Evolutionary conservation across 768 basidiomycete genomes (phyloP).

Genomic region (Inosperma sp.): DNA sequence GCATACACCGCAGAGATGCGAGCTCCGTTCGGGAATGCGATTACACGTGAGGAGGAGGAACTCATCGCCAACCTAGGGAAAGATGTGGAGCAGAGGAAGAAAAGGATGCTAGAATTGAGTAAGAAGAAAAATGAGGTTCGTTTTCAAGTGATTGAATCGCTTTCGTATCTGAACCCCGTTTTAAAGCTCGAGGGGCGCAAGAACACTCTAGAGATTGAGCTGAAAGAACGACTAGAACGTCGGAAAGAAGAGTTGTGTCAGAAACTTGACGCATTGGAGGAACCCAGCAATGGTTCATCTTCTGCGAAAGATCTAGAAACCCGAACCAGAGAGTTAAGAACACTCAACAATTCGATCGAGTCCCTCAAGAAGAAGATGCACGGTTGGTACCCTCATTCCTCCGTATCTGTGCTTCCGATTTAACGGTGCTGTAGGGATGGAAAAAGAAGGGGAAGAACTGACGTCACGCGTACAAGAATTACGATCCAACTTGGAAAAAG

Average conservation of each 20-base stretch:
- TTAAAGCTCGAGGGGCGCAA: constrained; percentile 66
- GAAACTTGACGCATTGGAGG: constrained; percentile 74
- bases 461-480: constrained; percentile 63
- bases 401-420: neutral
- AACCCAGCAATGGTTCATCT: constrained; percentile 47
- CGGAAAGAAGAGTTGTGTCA: constrained; percentile 71
- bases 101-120: constrained; percentile 62
- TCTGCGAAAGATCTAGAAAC: constrained; percentile 66
- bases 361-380: constrained; percentile 58
- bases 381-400: constrained; percentile 33
- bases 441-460: constrained; percentile 66
- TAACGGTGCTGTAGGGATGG: constrained; percentile 45
- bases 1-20: constrained; percentile 67
- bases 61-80: constrained; percentile 63
- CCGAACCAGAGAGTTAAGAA: constrained; percentile 62
- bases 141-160: constrained; percentile 1
- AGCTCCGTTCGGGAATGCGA: constrained; percentile 67
- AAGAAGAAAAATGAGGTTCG: constrained; percentile 68
- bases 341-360: constrained; percentile 63
- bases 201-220: constrained; percentile 84
- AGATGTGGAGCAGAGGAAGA: constrained; percentile 73
- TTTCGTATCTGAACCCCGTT: neutral
- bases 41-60: constrained; percentile 69
- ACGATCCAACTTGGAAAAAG: constrained; percentile 59
- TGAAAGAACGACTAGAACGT: constrained; percentile 83